These are phyloP conservation scores for Dactylonectria estremocensis DNA, from an alignment of 2,329 filamentous ascomycete genomes.

Conservation along the genomic window DNA sequence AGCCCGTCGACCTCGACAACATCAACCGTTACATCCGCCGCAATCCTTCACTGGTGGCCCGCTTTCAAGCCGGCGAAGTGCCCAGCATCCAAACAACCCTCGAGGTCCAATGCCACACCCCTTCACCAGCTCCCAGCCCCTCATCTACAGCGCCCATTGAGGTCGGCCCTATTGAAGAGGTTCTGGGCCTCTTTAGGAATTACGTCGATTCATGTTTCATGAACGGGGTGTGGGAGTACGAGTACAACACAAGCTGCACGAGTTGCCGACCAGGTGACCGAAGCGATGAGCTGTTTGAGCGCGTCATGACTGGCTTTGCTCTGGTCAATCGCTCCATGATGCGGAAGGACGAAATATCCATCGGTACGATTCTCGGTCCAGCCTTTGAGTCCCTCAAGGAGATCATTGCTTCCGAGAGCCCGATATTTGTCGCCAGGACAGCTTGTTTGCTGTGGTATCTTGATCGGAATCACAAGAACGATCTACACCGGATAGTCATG, in stretches of 20 bases:
- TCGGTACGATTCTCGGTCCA: constrained; percentile 51
- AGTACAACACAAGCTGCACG: constrained; percentile 51
- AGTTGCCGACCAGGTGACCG: constrained; percentile 46
- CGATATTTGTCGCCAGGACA: constrained; percentile 52
- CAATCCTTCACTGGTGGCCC: constrained; percentile 54
- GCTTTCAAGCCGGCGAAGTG: constrained; percentile 50
- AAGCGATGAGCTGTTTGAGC: constrained; percentile 55
- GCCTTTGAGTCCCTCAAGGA: constrained; percentile 55
- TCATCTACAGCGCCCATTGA: constrained; percentile 44
- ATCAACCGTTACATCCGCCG: constrained; percentile 59
- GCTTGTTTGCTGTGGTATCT: constrained; percentile 56
- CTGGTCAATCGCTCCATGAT: constrained; percentile 54
- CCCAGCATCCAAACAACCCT: constrained; percentile 51
- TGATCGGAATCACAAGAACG: constrained; percentile 51
- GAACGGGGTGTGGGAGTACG: constrained; percentile 48
- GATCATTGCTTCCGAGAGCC: constrained; percentile 52
- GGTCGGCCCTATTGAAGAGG: constrained; percentile 44
- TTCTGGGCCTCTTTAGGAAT: constrained; percentile 47
- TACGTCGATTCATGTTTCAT: constrained; percentile 52
- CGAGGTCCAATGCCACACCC: constrained; percentile 54
- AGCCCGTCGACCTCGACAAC: constrained; percentile 57
- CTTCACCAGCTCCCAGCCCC: constrained; percentile 42
- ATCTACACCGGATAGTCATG: constrained; percentile 52
- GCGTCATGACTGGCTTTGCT: constrained; percentile 53
- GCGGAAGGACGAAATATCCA: constrained; percentile 51